Base-by-base conservation (phyloP, 2,329 filamentous ascomycete species). In the Thyridium curvatum region DNA sequence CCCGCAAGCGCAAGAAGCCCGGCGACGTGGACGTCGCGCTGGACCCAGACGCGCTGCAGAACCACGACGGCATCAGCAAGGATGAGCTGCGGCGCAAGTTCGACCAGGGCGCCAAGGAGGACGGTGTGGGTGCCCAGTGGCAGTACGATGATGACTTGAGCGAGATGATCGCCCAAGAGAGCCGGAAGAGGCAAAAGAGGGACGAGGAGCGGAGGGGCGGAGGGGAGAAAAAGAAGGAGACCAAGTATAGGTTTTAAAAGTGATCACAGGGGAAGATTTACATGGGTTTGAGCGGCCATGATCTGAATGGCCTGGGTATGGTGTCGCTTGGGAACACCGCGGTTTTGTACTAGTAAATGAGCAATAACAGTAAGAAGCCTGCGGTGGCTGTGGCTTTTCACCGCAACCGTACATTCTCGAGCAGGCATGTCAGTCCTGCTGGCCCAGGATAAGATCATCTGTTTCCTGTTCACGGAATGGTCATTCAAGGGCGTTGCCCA, bases 161-260 rank as follows among this genome's bases (percentile, higher is more conserved):
- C 52, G 86, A 95, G 54, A 94, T 98, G 86, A 96, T 98, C 66
- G 88, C 88, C 12, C 83, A 87, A 53, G 93, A 97, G 66, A 88
- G 82, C 55, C 77, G 88, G 48, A 97, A 97, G 74, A 77, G 89
- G 58, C 76, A 90, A 58, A 94, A 90, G 74, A 79, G 85, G 48
- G 90, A 95, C 51, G 82, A 87, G 60, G 88, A 94, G 62, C 80
- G 81, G 58, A 73, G 74, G 52, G 74, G 42, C 7, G 45, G 41
- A 4, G 41, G 46, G 8, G 55, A 78, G 46, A 82, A 83, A 69
- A 76, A 67, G 61, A 79, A 71, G 58, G 71, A 73, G 50, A 57
- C 60, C 47, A 74, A 73, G 55, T 72, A 74, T 47, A 62, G 65
- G 49, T 71, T 70, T 41, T 74, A 62, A 30, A 26, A 26, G n/a